Base-by-base conservation (phyloP, 305 asterid genomes). In the Solanum chacoense region DNA sequence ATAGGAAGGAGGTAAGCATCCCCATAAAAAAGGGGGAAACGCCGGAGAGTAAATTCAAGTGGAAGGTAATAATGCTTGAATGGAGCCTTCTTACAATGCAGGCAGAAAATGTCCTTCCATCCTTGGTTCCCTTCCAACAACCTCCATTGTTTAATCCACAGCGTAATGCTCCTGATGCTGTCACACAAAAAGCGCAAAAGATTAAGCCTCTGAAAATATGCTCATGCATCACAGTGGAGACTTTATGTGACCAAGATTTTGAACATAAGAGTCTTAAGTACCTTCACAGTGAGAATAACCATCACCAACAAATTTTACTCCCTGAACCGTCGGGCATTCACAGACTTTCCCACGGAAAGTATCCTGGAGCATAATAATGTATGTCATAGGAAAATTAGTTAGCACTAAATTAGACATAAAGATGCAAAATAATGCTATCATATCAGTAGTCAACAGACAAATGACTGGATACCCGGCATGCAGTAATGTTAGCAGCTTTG, bases 241-340 rank as follows among this genome's bases (percentile, higher is more conserved):
- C 75, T 67, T 50, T 26, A 40, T 35, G 8, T 42, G 73, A 67
- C 22, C 42, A 78, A 73, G 10, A 69, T 79, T 35, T 72, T 78
- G 59, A 50, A 29, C 42, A 55, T 29, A 38, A 63, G 71, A 22
- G 16, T 32, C 76, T 72, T 36, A 50, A 9, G 6, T 94, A 96
- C 99, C 99, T 95, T 95, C 96, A 91, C 99, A 98, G 55, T 93
- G 94, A 88, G 95, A 95, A 89, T 96, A 97, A 85, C 99, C 98
- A 92, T 97, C 98, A 26, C 99, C 99, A 36, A 92, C 88, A 88
- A 97, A 97, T 88, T 92, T 93, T 80, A 96, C 93, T 86, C 98
- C 99, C 90, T 94, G 95, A 86, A 96, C 96, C 22, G 89, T 89
- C 72, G 99, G 99, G 91, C 98, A 97, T 81, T 93, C 94, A 69